A percentile compares a stretch with the other conserved stretches of the same genome.
phyloP scores from a whole-genome alignment of 306 rosid genomes.

The cucumber (Cucumis sativus) region DNA sequence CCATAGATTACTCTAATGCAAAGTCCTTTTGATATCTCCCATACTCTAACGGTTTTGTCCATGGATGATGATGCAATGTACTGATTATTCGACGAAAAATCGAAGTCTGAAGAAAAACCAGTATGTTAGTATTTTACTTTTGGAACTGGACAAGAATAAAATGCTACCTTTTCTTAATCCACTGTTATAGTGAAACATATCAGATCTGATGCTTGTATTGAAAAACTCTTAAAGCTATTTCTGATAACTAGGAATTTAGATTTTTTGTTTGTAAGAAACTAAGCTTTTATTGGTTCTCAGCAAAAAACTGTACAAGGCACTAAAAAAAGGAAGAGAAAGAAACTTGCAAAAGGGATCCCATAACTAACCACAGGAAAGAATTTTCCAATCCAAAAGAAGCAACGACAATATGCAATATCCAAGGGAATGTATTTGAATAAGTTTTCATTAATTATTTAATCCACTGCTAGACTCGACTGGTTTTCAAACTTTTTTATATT shows the following conservation, averaged over 20 bases:
- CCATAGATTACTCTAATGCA: slow-evolving; percentile 98
- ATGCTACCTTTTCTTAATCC: not conserved
- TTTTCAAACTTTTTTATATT: not conserved
- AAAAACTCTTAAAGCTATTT: not conserved
- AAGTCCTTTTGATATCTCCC: slow-evolving; percentile 81
- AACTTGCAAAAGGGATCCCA: not conserved
- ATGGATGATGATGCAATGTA: slow-evolving; percentile 86
- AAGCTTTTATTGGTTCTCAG: not conserved
- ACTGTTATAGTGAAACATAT: not conserved
- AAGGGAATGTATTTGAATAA: not conserved
- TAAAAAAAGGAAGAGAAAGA: too few species aligned
- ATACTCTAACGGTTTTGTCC: slow-evolving; percentile 94
- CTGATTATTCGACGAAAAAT: slow-evolving; percentile 90
- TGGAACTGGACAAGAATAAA: not conserved
- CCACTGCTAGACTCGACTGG: not conserved
- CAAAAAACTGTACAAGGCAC: not conserved
- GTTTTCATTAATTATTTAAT: not conserved
- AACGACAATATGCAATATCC: not conserved
- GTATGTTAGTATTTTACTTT: slow-evolving; percentile 13
- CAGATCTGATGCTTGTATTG: not conserved
- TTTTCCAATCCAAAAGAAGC: not conserved
- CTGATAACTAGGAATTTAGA: not conserved
- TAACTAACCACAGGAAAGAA: not conserved
- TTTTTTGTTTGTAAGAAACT: too few species aligned
- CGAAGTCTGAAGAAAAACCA: slow-evolving; percentile 67